Base-by-base conservation (phyloP, 257 asterid species). In the Petunia axillaris region DNA sequence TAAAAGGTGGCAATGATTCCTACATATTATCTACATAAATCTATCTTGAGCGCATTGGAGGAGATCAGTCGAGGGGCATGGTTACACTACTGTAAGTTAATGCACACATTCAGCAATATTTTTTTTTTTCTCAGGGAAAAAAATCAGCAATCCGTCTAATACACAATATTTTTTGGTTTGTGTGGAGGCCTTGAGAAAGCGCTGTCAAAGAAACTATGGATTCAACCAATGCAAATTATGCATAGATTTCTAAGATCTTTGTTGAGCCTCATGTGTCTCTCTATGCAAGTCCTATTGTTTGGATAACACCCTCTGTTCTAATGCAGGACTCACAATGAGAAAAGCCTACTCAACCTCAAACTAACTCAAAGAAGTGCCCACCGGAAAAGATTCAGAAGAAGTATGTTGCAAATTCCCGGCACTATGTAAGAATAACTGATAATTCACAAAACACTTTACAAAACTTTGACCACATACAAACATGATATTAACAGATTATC, bases 401-500 rank as follows among this genome's bases (percentile, higher is more conserved):
- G 9, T 41, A 9, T 44, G 57, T n/a, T 2, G 40, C 0, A 25
- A 25, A 25, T 25, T 25, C 25, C 2, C n/a, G 3, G 43, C 59
- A 46, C 77, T 10, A 46, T 38, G 35, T 46, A 70, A 46, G 77
- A 70, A 70, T 35, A 71, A 71, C 44, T 48, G 57, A 35, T 71
- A 37, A 71, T 50, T 35, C 35, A 35, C 60, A n/a, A 10, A 71
- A 71, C 48, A 46, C 60, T 71, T 35, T 43, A 48, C 60, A 25
- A 35, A 39, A 48, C 57, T 52, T 71, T 48, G 77, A 71, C 77
- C 50, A 71, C 77, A 71, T 11, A 46, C 60, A 71, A 48, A 48
- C 40, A 48, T 46, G 77, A 25, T 46, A 35, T 48, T 50, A 41
- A 71, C 11, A 48, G 50, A 35, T 48, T 48, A 71, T 9, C 38